Percentiles rank a stretch among this genome's conserved stretches.
Conservation (phyloP, 73 alveolate genomes). For the Breviolum minutum region DNA sequence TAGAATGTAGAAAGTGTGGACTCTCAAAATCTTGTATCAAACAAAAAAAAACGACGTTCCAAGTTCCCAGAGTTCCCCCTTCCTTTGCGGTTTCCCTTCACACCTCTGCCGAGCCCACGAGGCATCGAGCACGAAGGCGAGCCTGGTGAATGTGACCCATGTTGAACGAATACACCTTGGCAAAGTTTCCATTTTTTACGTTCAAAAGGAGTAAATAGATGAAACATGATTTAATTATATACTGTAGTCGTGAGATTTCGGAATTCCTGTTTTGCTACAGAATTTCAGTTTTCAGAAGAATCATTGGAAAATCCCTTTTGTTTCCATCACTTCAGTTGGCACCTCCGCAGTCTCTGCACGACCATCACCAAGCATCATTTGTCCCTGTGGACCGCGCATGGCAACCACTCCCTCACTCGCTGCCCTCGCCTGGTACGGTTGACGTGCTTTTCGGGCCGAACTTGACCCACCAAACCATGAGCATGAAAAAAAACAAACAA, state of each 20-base stretch:
- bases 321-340: neutral
- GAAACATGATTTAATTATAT: too few species aligned
- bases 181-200: neutral
- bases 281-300: neutral
- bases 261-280: neutral
- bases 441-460: neutral
- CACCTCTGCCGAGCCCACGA: slow-evolving; percentile 70
- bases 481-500: neutral
- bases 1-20: too few species aligned
- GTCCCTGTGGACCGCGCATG: slow-evolving; percentile 28
- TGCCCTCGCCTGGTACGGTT: neutral
- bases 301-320: neutral
- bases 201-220: too few species aligned
- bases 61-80: neutral
- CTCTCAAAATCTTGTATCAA: too few species aligned
- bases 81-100: neutral
- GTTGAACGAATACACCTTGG: too few species aligned
- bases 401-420: slow-evolving; percentile 2
- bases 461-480: neutral
- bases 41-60: too few species aligned
- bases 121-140: slow-evolving; percentile 84
- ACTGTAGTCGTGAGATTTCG: too few species aligned
- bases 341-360: neutral
- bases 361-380: slow-evolving; percentile 5
- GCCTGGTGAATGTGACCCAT: neutral